These are phyloP conservation scores for Leishmania amazonensis DNA, from an alignment of 208 protist species.

Conservation along the genomic window DNA sequence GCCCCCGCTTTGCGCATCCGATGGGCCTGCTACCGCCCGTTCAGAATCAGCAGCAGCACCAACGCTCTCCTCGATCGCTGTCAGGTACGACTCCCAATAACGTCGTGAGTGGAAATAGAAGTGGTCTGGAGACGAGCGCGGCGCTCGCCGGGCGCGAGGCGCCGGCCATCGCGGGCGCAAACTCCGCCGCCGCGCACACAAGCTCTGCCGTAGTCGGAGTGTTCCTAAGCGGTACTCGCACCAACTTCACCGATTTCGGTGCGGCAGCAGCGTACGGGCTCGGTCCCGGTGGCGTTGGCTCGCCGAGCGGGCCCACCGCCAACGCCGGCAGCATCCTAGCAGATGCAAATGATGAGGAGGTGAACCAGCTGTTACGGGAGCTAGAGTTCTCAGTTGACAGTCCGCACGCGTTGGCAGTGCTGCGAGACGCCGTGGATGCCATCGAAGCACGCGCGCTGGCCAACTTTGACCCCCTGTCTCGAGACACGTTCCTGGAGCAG, in stretches of 20 bases:
- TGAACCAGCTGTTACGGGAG: conserved; percentile 79
- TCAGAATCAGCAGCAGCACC: conserved; percentile 12
- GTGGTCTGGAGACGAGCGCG: conserved; percentile 3
- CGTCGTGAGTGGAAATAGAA: background rate
- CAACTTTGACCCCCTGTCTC: conserved; percentile 75
- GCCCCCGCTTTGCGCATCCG: background rate
- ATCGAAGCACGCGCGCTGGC: conserved; percentile 80
- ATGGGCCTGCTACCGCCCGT: background rate
- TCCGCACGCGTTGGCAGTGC: conserved; percentile 60
- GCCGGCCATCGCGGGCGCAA: conserved; percentile 38
- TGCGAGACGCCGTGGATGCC: conserved; percentile 74
- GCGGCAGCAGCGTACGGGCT: conserved; percentile 31
- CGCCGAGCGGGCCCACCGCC: conserved; percentile 19
- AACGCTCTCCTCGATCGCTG: conserved; percentile 9
- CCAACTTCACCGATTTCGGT: conserved; percentile 48
- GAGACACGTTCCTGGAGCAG: conserved; percentile 85
- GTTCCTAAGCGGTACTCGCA: conserved; percentile 51
- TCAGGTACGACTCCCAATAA: background rate
- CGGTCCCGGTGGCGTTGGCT: conserved; percentile 23
- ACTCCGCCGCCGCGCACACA: conserved; percentile 34
- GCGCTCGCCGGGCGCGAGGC: conserved; percentile 25
- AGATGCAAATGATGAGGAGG: conserved; percentile 78
- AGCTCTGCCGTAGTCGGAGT: conserved; percentile 31
- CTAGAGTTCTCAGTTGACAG: conserved; percentile 72
- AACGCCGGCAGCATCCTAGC: conserved; percentile 9